These are phyloP conservation scores for Pseudocercospora fijiensis DNA, from an alignment of 2,329 filamentous ascomycete species.

Conservation along the genomic window DNA sequence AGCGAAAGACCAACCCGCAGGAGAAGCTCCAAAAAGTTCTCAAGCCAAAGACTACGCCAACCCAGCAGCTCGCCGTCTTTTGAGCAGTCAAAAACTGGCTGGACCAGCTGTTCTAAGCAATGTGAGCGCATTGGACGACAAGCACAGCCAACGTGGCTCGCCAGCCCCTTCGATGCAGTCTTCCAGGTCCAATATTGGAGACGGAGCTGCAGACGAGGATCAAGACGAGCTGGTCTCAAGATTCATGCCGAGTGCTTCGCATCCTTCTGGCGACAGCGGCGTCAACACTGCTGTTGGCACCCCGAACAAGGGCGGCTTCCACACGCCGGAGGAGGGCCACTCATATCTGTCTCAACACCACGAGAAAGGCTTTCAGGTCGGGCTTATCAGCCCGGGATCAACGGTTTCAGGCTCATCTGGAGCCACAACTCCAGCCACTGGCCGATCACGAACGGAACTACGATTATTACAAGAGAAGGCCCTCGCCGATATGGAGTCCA, in stretches of 20 bases:
- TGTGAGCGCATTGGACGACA: constrained; percentile 35
- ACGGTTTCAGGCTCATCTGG: constrained; percentile 34
- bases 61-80: constrained; percentile 31
- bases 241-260: constrained; percentile 35
- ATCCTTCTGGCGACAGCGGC: constrained; percentile 34
- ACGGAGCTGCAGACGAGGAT: constrained; percentile 23
- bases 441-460: constrained; percentile 36
- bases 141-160: constrained; percentile 32
- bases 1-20: constrained; percentile 22
- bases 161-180: constrained; percentile 33
- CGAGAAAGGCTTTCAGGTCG: constrained; percentile 23
- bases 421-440: constrained; percentile 33
- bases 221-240: constrained; percentile 36
- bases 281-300: constrained; percentile 33
- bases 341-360: constrained; percentile 18
- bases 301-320: constrained; percentile 32
- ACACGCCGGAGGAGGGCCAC: constrained; percentile 33
- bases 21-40: neutral
- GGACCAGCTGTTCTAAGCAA: constrained; percentile 37
- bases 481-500: constrained; percentile 34
- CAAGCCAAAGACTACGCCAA: constrained; percentile 27
- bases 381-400: constrained; percentile 34
- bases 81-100: constrained; percentile 28
- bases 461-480: constrained; percentile 37
- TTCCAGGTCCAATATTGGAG: constrained; percentile 27